phyloP scores from a whole-genome alignment of 2,329 filamentous ascomycete genomes.

The Mycogone perniciosa region DNA sequence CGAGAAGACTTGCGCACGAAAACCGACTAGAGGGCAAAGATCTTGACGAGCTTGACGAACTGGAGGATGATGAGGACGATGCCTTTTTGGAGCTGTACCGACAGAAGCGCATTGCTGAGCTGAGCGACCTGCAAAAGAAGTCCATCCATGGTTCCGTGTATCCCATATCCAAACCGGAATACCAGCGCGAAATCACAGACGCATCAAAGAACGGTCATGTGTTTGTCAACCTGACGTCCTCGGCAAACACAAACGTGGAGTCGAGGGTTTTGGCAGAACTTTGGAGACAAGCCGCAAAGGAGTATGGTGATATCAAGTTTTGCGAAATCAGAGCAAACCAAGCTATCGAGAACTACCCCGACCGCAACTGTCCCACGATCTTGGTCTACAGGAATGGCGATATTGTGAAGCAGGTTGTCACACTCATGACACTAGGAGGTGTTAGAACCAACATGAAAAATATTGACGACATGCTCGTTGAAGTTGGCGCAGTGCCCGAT shows the following conservation, averaged over 20 bases:
- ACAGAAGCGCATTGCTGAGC: conserved; percentile 78
- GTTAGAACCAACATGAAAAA: conserved; percentile 63
- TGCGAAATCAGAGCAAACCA: conserved; percentile 89
- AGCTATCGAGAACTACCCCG: conserved; percentile 95
- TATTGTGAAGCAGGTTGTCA: conserved; percentile 89
- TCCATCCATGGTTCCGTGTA: conserved; percentile 86
- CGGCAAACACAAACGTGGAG: conserved; percentile 73
- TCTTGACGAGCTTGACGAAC: conserved; percentile 83
- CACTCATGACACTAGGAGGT: conserved; percentile 71
- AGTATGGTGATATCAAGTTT: conserved; percentile 94
- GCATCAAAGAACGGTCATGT: conserved; percentile 65
- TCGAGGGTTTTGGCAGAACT: conserved; percentile 77
- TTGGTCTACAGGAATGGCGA: conserved; percentile 88
- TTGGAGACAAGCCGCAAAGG: conserved; percentile 75
- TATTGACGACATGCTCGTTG: conserved; percentile 74
- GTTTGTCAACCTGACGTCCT: conserved; percentile 76
- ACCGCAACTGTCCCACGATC: conserved; percentile 90
- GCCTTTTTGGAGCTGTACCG: conserved; percentile 83
- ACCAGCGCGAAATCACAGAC: conserved; percentile 84
- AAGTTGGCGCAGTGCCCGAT: conserved; percentile 70
- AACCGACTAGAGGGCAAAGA: conserved; percentile 92
- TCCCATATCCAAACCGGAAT: conserved; percentile 90
- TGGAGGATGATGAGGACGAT: conserved; percentile 95
- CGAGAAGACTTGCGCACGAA: conserved; percentile 76
- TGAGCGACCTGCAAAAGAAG: conserved; percentile 67